These are phyloP conservation scores for Pyricularia grisea DNA, from an alignment of 2,329 filamentous ascomycete species.

Conservation along the genomic window DNA sequence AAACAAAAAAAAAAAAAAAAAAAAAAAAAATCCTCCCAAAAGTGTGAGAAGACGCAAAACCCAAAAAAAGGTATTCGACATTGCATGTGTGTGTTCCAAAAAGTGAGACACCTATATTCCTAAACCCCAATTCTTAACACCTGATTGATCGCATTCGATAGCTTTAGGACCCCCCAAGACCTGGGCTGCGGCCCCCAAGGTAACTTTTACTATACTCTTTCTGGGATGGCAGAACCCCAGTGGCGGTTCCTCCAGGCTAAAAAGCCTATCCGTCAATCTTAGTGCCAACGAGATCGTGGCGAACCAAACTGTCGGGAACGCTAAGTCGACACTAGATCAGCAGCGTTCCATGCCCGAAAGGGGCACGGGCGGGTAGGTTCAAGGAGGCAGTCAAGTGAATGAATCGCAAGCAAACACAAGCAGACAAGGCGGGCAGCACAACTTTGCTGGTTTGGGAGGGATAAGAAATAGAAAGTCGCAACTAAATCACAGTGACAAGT, in stretches of 20 bases:
- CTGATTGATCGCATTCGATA: neutral
- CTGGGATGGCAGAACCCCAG: neutral
- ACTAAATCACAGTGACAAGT: neutral
- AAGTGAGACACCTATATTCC: neutral
- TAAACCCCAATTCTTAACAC: neutral
- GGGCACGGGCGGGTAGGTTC: neutral
- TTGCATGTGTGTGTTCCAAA: neutral
- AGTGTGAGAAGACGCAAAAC: neutral
- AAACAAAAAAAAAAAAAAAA: too few species aligned
- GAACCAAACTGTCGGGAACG: neutral
- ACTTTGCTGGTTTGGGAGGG: neutral
- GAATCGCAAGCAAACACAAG: neutral
- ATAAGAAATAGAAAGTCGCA: neutral
- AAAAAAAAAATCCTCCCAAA: too few species aligned
- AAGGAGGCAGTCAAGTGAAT: neutral
- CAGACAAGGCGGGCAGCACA: neutral
- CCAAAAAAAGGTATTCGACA: neutral
- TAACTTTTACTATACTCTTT: neutral
- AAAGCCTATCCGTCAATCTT: neutral
- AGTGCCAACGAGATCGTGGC: neutral
- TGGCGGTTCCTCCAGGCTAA: neutral
- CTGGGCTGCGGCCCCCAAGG: neutral
- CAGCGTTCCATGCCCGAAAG: neutral
- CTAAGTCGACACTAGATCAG: neutral
- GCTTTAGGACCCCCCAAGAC: neutral